Conservation (phyloP, 768 basidiomycete genomes). For the Tricholoma sp. region DNA sequence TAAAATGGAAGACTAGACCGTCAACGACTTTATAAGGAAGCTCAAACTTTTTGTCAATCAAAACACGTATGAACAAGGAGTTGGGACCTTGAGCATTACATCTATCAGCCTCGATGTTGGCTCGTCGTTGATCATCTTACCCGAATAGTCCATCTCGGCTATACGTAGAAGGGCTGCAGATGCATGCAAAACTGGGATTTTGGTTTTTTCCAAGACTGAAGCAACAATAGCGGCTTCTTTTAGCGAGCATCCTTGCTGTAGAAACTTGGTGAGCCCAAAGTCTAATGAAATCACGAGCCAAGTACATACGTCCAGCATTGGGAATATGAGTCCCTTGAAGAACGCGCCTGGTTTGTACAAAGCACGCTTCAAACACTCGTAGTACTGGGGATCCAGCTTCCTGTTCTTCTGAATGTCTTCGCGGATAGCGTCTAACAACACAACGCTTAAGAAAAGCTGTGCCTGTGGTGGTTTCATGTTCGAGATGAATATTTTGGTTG, state of each 20-base stretch:
- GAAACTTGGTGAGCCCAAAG: neutral
- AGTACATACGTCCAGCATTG: conserved; percentile 76
- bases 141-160: conserved; percentile 95
- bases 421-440: conserved; percentile 83
- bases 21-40: conserved; percentile 98
- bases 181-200: conserved; percentile 94
- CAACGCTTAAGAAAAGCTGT: conserved; percentile 87
- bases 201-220: conserved; percentile 84
- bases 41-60: conserved; percentile 97
- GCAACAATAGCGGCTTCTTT: conserved; percentile 95
- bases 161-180: conserved; percentile 92
- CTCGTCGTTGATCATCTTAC: conserved; percentile 29
- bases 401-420: conserved; percentile 84
- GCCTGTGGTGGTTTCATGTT: conserved; percentile 96
- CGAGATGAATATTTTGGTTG: conserved; percentile 93
- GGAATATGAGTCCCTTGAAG: conserved; percentile 97
- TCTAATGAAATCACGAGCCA: neutral
- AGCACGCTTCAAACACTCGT: conserved; percentile 86
- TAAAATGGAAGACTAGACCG: conserved; percentile 96
- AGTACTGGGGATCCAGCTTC: conserved; percentile 90
- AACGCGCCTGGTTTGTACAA: conserved; percentile 97
- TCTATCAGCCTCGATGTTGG: neutral
- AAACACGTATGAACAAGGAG: conserved; percentile 93
- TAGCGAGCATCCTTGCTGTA: conserved; percentile 70
- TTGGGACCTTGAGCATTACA: conserved; percentile 56